Evolutionary conservation across 768 basidiomycete genomes (phyloP), one percentile per base, ranked within the genome.

Genomic region (Paxillus ammoniavirescens): DNA sequence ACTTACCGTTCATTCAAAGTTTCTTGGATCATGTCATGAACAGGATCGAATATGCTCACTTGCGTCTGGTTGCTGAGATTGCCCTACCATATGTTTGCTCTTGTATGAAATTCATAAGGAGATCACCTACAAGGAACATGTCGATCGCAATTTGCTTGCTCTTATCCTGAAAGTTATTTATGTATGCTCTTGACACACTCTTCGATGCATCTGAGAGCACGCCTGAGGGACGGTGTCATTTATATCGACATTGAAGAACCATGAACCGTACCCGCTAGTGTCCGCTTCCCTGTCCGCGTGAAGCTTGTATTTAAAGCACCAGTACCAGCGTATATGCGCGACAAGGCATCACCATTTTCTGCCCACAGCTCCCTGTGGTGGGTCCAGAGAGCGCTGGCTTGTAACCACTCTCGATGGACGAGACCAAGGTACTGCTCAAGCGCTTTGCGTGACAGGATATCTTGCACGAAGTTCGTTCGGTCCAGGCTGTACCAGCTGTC

Each of bases 151-250:
- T 69, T 64, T 99, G 97, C 67, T 99, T 99, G 36, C 81, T 84
- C 67, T 91, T 91, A 67, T 99, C 97, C 63, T 95, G 90, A 66
- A 99, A 97, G 66, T 98, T 98, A 64, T 95, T 97, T 64, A 98
- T 96, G 64, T 98, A 99, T 36, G 95, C 95, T 55, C 96, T 83
- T 3, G 91, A 93, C 31, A 93, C 89, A 62, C 91, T 95, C 70
- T 99, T 99, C 4, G 93, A 96, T 4, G 96, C 97, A 73, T 99
- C 95, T 5, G 93, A 94, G 21, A 99, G 72, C 40, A 98, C 82
- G 44, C 96, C 95, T 82, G 68, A 31, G 50, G 50, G 52, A 55
- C 48, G 18, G 51, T 50, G 47, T 50, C 28, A 62, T 40, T 48
- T 31, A 38, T 33, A 45, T 10, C 28, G 10, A 35, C 26, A 30